A percentile compares a stretch with the other conserved stretches of the same genome.
These are phyloP conservation scores for Hypoxylon fragiforme DNA, from an alignment of 495 filamentous ascomycete species.

Conservation along the genomic window DNA sequence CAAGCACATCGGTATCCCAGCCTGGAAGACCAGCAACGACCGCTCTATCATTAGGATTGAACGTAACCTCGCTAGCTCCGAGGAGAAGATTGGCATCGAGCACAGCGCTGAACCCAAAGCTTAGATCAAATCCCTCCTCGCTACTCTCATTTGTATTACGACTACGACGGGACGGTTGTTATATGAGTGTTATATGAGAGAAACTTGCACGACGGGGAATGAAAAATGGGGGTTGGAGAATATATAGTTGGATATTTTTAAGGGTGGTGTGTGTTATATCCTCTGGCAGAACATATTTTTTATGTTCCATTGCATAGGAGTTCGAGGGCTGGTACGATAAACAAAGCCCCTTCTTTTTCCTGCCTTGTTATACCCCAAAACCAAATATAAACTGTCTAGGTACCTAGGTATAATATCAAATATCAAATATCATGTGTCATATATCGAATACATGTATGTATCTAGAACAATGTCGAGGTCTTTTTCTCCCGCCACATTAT, in stretches of 20 bases:
- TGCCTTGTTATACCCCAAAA: constrained; percentile 20
- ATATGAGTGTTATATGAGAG: too few species aligned
- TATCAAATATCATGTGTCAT: too few species aligned
- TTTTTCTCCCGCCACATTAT: too few species aligned
- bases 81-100: constrained; percentile 38
- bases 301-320: constrained; percentile 6
- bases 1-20: constrained; percentile 65
- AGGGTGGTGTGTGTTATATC: neutral
- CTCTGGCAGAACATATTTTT: neutral
- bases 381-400: constrained; percentile 7
- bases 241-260: neutral
- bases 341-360: too few species aligned
- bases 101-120: constrained; percentile 10
- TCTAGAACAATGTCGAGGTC: too few species aligned
- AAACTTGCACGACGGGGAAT: neutral
- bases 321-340: constrained; percentile 1
- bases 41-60: constrained; percentile 39
- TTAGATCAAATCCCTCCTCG: neutral
- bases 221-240: neutral
- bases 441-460: too few species aligned
- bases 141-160: too few species aligned
- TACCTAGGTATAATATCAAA: neutral
- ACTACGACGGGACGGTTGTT: neutral
- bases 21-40: constrained; percentile 66
- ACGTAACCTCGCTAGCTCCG: constrained; percentile 38